Evolutionary conservation across 2,329 filamentous ascomycete genomes (phyloP), one percentile per base, ranked within the genome.

Genomic region (Sporothrix mexicana): DNA sequence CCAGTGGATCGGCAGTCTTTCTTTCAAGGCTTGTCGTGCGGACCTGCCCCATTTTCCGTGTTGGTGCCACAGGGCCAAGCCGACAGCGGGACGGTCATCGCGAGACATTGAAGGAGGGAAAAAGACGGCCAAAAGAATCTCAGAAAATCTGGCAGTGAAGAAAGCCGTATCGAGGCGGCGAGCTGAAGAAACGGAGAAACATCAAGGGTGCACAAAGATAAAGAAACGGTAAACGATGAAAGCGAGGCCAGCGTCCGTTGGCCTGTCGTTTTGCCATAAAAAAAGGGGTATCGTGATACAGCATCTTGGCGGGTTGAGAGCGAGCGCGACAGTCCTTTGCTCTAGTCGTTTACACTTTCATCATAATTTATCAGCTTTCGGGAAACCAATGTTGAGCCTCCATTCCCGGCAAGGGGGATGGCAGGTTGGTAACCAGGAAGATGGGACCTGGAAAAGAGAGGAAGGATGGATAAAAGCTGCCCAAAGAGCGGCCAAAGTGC

Each of bases 261-360:
- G 41, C 47, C 43, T 13, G 43, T 66, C 62, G 62, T 66, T 43
- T 66, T 20, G 36, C 13, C 9, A 47, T n/a, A 47, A 23, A 23
- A 66, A 25, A 12, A 66, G 61, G 61, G 61, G 62, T 43, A 47
- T 49, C 20, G 62, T 47, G 41, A 30, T 66, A 66, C 62, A 30
- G 43, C 43, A 49, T 66, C 20, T 49, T 66, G 43, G 62, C 43
- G 49, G 43, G n/a, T 41, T n/a, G 51, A 7, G 23, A 36, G 5
- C 30, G 30, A 36, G 30, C 30, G 30, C 30, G 30, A 36, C 30
- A 36, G 30, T 36, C n/a, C n/a, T n/a, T n/a, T n/a, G 30, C 7
- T 36, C 5, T 36, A 6, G 30, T 7, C 30, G 30, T 36, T 36
- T 7, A 36, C 30, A 36, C 30, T 36, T 36, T 36, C 30, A 7